These are phyloP conservation scores for Suillus brevipes DNA, from an alignment of 768 basidiomycete genomes.

Conservation along the genomic window DNA sequence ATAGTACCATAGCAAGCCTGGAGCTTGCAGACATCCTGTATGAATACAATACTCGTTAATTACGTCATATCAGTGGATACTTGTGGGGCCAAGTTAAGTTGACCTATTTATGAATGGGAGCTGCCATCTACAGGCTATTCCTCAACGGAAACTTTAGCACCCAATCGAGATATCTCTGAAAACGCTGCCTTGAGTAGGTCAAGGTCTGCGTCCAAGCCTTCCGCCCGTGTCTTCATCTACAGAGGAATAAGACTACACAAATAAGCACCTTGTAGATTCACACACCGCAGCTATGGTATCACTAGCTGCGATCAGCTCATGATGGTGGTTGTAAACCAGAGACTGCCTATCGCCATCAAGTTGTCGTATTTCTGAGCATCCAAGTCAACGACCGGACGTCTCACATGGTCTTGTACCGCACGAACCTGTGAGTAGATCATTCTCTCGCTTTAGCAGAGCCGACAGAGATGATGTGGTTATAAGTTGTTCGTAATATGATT, in stretches of 20 bases:
- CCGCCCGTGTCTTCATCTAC: conserved; percentile 87
- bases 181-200: conserved; percentile 80
- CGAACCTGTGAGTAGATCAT: conserved; percentile 73
- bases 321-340: conserved; percentile 93
- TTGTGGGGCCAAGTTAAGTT: not conserved
- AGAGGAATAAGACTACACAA: conserved; percentile 7
- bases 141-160: conserved; percentile 64
- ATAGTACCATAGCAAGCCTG: conserved; percentile 16
- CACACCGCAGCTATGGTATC: conserved; percentile 86
- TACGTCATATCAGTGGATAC: not conserved
- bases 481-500: conserved; percentile 81
- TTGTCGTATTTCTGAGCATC: conserved; percentile 72
- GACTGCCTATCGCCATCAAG: conserved; percentile 88
- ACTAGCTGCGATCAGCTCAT: conserved; percentile 90
- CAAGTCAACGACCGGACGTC: not conserved
- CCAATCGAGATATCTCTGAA: conserved; percentile 81
- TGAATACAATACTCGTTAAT: not conserved
- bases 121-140: conserved; percentile 5
- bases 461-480: conserved; percentile 80
- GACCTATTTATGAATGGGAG: not conserved
- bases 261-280: conserved; percentile 2
- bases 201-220: conserved; percentile 80
- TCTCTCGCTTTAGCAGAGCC: conserved; percentile 74
- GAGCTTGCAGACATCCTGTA: conserved; percentile 11
- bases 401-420: not conserved